Conservation (phyloP, 768 basidiomycete species). For the Phylloporus sp. region DNA sequence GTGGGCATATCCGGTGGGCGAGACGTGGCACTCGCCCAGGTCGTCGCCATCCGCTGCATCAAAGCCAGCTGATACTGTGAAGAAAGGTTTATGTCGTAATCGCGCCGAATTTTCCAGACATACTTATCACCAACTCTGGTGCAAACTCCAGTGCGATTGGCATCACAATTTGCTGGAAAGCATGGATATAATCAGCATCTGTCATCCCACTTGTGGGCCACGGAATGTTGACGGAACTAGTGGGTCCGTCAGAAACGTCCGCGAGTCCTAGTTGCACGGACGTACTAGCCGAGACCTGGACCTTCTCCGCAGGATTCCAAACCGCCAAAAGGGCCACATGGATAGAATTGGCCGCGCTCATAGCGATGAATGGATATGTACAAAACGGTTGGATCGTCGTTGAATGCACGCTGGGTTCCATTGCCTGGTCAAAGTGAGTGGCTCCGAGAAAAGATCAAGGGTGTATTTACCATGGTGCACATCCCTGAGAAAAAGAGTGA, state of each 20-base stretch:
- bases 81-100: background rate
- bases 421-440: slow-evolving; percentile 57
- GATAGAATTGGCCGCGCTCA: slow-evolving; percentile 89
- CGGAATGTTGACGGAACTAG: slow-evolving; percentile 90
- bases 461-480: slow-evolving; percentile 76
- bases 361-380: slow-evolving; percentile 96
- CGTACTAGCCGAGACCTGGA: slow-evolving; percentile 79
- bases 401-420: slow-evolving; percentile 94
- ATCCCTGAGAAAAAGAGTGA: slow-evolving; percentile 55
- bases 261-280: slow-evolving; percentile 14
- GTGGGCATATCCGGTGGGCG: slow-evolving; percentile 91
- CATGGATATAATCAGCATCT: slow-evolving; percentile 94
- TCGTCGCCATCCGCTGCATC: slow-evolving; percentile 94
- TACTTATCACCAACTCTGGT: slow-evolving; percentile 94
- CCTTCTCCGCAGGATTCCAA: slow-evolving; percentile 85
- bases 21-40: slow-evolving; percentile 86
- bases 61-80: slow-evolving; percentile 91
- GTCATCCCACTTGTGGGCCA: slow-evolving; percentile 88
- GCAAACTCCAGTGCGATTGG: slow-evolving; percentile 96
- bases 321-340: slow-evolving; percentile 85
- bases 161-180: slow-evolving; percentile 94
- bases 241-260: slow-evolving; percentile 7
- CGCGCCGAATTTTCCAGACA: slow-evolving; percentile 25
- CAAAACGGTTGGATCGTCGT: slow-evolving; percentile 85
- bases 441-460: background rate